Evolutionary conservation across 2,329 filamentous ascomycete genomes (phyloP), one percentile per base, ranked within the genome.

Genomic region (Fragosphaeria purpurea): DNA sequence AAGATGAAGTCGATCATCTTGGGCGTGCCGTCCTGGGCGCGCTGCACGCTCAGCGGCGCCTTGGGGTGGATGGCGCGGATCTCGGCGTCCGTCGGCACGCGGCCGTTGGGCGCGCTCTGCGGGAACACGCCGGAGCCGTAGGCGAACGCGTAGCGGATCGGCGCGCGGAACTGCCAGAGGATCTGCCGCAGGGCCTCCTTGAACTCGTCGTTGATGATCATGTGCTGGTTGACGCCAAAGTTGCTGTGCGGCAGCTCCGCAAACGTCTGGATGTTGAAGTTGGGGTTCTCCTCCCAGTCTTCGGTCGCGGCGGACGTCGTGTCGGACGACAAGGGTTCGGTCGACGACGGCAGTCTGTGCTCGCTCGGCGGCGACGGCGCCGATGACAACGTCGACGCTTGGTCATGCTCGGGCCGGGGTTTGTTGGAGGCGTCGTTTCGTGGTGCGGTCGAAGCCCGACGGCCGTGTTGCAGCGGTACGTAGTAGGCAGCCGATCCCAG

Each of bases 1-100:
- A 98, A 93, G 58, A 98, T 94, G 65, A 98, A 95, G 68, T 98
- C 93, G 56, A 98, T 95, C 83, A 97, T 95, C 71, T 96, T 96
- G 10, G 88, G 88, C 1, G 83, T 82, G 34, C 88, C 87, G 60
- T 88, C 83, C 67, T 97, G 91, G 58, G 89, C 86, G 58, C 88
- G 87, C 57, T 85, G 74, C 7, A 97, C 83, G 1, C 88, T 87
- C 48, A 82, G 74, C 1, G 89, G 88, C 1, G 91, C 83, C 54
- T 89, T 83, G 6, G 90, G 85, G 62, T 97, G 91, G 31, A 90
- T 79, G 22, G 82, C 80, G 53, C 67, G 73, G 56, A 80, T 71
- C 51, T 79, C 73, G 9, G 71, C 74, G 47, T 79, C 76, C 31
- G 79, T 72, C 47, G 82, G 70, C 54, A 70, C 67, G 53, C 70